A percentile compares a stretch with the other conserved stretches of the same genome.
These are phyloP conservation scores for Apophysomyces elegans DNA, from an alignment of 371 early-diverging fungal species.

Conservation along the genomic window DNA sequence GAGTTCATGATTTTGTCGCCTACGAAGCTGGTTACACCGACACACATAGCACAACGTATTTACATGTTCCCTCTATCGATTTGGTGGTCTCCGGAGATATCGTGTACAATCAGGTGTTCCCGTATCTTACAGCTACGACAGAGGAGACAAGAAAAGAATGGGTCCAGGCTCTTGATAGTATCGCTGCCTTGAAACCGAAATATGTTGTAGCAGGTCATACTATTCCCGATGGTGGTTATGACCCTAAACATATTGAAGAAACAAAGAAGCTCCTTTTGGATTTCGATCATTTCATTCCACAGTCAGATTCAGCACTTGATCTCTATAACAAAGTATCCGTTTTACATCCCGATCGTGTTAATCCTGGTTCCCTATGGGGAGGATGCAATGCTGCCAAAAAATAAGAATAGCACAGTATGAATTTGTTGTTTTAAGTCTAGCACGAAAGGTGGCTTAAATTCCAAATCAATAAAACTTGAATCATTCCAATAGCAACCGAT, in stretches of 20 bases:
- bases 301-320: neutral
- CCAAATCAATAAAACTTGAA: no score
- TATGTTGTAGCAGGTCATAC: neutral
- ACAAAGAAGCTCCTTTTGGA: constrained; percentile 2
- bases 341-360: constrained; percentile 6
- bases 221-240: constrained; percentile 2
- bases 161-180: neutral
- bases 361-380: constrained; percentile 5
- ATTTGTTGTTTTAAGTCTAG: neutral
- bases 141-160: constrained; percentile 1
- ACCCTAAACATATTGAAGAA: constrained; percentile 1
- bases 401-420: neutral
- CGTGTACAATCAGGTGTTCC: constrained; percentile 1
- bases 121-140: neutral
- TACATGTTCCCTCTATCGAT: neutral
- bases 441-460: no score
- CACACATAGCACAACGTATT: neutral
- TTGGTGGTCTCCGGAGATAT: constrained; percentile 4
- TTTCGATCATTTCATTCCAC: neutral
- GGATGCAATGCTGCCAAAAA: constrained; percentile 1
- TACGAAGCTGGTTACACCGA: constrained; percentile 1
- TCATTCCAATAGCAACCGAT: neutral
- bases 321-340: neutral
- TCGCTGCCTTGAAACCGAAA: neutral
- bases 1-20: neutral